Evolutionary conservation across 2,329 filamentous ascomycete species (phyloP).

Genomic region (Xylariales sp.): DNA sequence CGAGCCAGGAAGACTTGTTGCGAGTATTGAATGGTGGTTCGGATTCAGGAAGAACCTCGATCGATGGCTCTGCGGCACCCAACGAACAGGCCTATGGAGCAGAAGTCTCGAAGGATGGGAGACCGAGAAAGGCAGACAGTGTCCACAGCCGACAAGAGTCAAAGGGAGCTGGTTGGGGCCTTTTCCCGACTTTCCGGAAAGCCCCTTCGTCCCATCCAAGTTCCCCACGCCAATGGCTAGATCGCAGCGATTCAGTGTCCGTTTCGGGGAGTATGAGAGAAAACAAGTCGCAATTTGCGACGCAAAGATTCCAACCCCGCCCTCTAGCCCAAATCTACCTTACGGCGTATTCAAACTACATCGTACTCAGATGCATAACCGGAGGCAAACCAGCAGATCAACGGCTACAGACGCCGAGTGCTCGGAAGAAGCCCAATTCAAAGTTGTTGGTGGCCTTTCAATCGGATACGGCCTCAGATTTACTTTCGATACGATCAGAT

Average conservation of each 20-base stretch:
- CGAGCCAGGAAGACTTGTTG: slow-evolving; percentile 45
- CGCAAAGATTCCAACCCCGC: slow-evolving; percentile 11
- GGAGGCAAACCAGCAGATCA: background rate
- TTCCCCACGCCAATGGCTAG: too few relatives aligned
- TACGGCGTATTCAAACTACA: slow-evolving; percentile 25
- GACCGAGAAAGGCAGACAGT: slow-evolving; percentile 7
- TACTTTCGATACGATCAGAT: slow-evolving; percentile 38
- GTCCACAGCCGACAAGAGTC: slow-evolving; percentile 9
- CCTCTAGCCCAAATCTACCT: slow-evolving; percentile 12
- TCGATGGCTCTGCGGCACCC: slow-evolving; percentile 15
- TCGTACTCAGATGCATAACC: slow-evolving; percentile 21
- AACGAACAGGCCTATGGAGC: slow-evolving; percentile 9
- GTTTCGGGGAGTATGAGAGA: slow-evolving; percentile 1
- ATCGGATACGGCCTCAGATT: slow-evolving; percentile 41
- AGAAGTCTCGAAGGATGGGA: slow-evolving; percentile 4
- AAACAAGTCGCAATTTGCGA: slow-evolving; percentile 11
- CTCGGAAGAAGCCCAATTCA: slow-evolving; percentile 18
- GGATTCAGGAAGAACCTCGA: slow-evolving; percentile 27
- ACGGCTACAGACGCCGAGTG: slow-evolving; percentile 9
- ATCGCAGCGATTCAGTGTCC: slow-evolving; percentile 3
- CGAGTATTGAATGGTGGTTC: slow-evolving; percentile 39
- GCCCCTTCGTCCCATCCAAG: background rate
- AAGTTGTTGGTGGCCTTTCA: slow-evolving; percentile 35
- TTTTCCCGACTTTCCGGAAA: slow-evolving; percentile 11
- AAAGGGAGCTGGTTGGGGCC: slow-evolving; percentile 3